Evolutionary conservation across 2,329 filamentous ascomycete species (phyloP).

Genomic region (Fusarium foetens): DNA sequence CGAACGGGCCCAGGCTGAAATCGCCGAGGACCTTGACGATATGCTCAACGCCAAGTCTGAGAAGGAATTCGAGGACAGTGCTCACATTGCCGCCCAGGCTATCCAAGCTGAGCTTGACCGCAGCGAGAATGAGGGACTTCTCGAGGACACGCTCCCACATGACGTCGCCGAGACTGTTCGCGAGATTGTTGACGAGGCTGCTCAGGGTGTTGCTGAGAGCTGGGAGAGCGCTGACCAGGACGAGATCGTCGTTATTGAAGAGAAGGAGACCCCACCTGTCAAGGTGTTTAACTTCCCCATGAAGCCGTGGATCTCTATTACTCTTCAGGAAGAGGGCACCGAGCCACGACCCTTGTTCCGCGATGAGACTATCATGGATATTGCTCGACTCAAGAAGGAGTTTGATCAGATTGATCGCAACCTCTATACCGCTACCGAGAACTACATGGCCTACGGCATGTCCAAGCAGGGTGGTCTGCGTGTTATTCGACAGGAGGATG

Average conservation of each 20-base stretch:
- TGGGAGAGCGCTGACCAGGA: slow-evolving; percentile 90
- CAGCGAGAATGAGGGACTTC: slow-evolving; percentile 60
- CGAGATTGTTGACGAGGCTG: slow-evolving; percentile 58
- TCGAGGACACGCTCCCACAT: slow-evolving; percentile 59
- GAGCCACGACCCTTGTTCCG: slow-evolving; percentile 73
- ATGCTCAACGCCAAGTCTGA: slow-evolving; percentile 63
- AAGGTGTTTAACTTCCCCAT: slow-evolving; percentile 96
- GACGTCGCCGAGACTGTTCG: slow-evolving; percentile 54
- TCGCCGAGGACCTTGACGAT: slow-evolving; percentile 58
- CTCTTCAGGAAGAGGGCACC: slow-evolving; percentile 68
- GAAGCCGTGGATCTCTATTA: slow-evolving; percentile 94
- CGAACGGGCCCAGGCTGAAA: slow-evolving; percentile 59
- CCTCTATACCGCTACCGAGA: slow-evolving; percentile 86
- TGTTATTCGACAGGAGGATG: slow-evolving; percentile 93
- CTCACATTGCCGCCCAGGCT: slow-evolving; percentile 56
- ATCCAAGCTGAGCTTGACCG: slow-evolving; percentile 66
- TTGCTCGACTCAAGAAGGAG: slow-evolving; percentile 94
- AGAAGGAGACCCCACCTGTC: slow-evolving; percentile 72
- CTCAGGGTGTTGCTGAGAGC: slow-evolving; percentile 76
- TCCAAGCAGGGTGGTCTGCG: slow-evolving; percentile 92
- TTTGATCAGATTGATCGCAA: slow-evolving; percentile 98
- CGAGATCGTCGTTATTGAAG: slow-evolving; percentile 71
- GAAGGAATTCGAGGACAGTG: slow-evolving; percentile 63
- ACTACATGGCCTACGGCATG: slow-evolving; percentile 94
- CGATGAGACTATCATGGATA: slow-evolving; percentile 86